These are phyloP conservation scores for Magnaporthales sp. DNA, from an alignment of 2,329 filamentous ascomycete genomes.

Conservation along the genomic window DNA sequence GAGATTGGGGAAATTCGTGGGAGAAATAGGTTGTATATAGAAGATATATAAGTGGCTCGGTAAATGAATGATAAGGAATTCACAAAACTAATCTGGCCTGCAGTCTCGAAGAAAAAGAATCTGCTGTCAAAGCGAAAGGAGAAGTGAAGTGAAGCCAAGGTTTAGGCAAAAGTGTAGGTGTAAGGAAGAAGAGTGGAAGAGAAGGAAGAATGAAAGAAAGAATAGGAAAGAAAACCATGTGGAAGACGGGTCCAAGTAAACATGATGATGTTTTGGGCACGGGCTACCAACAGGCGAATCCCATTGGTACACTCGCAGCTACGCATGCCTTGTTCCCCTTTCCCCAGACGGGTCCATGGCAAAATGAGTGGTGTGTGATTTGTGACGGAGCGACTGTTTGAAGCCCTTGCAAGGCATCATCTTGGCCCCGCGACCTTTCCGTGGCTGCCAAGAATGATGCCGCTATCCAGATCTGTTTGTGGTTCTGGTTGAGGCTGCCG, in stretches of 20 bases:
- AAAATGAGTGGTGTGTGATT: neutral
- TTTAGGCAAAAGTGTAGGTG: neutral
- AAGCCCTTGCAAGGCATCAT: neutral
- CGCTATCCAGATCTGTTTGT: neutral
- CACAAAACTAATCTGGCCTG: constrained; percentile 1
- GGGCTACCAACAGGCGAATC: neutral
- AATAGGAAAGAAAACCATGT: neutral
- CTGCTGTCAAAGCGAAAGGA: constrained; percentile 1
- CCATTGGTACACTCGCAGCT: neutral
- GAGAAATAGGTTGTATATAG: neutral
- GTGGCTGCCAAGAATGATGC: neutral
- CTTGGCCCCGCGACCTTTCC: neutral
- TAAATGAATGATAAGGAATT: neutral
- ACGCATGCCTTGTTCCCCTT: neutral
- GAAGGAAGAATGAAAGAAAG: neutral
- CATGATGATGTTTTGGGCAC: neutral
- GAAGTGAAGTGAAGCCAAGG: neutral
- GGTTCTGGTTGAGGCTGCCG: neutral
- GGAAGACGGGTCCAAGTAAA: neutral
- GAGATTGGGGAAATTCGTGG: neutral
- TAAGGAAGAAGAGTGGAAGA: neutral
- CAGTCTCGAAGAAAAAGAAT: neutral
- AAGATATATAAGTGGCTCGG: neutral
- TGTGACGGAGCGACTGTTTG: neutral
- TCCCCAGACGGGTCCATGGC: neutral